Conservation (phyloP, 2,329 filamentous ascomycete species). For the Cercospora sesami region DNA sequence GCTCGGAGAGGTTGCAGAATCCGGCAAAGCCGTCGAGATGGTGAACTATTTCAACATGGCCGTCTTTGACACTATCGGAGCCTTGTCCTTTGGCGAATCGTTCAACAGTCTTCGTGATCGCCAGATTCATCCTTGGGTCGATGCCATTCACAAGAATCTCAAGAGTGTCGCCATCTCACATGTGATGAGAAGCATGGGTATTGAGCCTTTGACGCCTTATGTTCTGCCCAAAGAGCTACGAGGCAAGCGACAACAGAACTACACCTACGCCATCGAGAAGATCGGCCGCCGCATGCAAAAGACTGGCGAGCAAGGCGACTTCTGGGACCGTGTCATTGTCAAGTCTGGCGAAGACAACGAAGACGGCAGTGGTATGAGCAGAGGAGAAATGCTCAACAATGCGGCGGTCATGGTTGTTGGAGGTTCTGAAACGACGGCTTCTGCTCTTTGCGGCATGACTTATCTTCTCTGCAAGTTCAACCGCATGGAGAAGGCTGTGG, state of each 20-base stretch:
- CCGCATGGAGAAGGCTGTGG: neutral
- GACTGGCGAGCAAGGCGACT: slow-evolving; percentile 13
- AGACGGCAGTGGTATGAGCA: slow-evolving; percentile 31
- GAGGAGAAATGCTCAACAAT: slow-evolving; percentile 22
- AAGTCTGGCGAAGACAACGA: slow-evolving; percentile 22
- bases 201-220: neutral
- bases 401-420: neutral
- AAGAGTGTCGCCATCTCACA: neutral
- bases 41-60: neutral
- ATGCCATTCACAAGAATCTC: neutral
- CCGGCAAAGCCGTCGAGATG: neutral
- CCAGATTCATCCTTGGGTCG: neutral
- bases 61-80: neutral
- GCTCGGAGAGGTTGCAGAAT: neutral
- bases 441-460: neutral
- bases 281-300: neutral
- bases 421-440: neutral
- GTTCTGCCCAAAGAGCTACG: neutral
- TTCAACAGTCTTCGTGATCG: neutral
- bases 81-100: neutral
- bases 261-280: neutral
- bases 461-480: neutral
- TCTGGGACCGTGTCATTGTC: slow-evolving; percentile 24
- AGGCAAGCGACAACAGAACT: neutral
- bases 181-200: neutral